Conservation (phyloP, 192 early-diverging fungal genomes). For the Coemansia sp. region DNA sequence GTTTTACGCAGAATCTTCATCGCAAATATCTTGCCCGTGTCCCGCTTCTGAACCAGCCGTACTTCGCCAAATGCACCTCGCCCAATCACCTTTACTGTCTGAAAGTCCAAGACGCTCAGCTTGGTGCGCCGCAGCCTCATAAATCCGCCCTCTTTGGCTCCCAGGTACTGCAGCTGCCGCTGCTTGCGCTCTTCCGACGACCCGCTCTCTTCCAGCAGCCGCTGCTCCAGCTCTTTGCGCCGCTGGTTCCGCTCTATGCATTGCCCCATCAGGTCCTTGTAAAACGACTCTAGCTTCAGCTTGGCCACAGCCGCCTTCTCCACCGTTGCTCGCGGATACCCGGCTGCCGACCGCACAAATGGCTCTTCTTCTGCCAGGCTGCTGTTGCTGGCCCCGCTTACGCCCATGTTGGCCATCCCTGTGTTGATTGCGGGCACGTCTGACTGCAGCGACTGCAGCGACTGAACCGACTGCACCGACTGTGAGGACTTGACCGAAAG, state of each 20-base stretch:
- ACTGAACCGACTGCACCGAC: conserved; percentile 45
- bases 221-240: conserved; percentile 76
- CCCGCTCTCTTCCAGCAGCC: conserved; percentile 68
- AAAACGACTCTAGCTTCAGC: conserved; percentile 89
- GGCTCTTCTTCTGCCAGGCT: conserved; percentile 49
- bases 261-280: conserved; percentile 83
- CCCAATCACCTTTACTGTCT: conserved; percentile 96
- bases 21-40: conserved; percentile 97
- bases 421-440: conserved; percentile 49
- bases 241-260: conserved; percentile 82
- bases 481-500: conserved; percentile 45
- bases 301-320: conserved; percentile 90
- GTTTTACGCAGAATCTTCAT: conserved; percentile 96
- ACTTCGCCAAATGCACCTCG: conserved; percentile 99
- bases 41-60: conserved; percentile 90
- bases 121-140: conserved; percentile 86
- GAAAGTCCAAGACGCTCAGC: conserved; percentile 88
- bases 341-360: conserved; percentile 71
- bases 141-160: conserved; percentile 91
- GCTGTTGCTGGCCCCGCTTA: conserved; percentile 34
- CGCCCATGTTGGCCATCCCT: conserved; percentile 52
- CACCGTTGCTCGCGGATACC: conserved; percentile 72
- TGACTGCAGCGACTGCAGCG: conserved; percentile 49
- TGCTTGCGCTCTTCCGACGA: conserved; percentile 83
- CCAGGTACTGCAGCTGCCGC: conserved; percentile 73